Evolutionary conservation across 805 yeast genomes (phyloP), one percentile per base, ranked within the genome.

Genomic region (Kodamaea laetipori): DNA sequence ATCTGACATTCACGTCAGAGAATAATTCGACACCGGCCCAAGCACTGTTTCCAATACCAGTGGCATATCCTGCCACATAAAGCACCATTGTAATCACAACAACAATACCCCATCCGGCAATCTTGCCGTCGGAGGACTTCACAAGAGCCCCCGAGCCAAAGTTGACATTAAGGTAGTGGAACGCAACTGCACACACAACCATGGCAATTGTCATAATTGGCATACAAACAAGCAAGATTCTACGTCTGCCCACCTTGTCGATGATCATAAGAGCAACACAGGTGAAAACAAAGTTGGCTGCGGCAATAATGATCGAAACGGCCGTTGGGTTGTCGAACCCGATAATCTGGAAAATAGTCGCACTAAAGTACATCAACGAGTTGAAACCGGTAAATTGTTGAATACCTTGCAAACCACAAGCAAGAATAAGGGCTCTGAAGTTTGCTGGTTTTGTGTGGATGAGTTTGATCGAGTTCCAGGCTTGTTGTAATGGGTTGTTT

Each of bases 301-400:
- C 98, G 3, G 97, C 95, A 54, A 92, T 81, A 56, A 92, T 84
- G 55, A 92, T 80, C 1, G 97, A 90, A 11, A 92, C 97, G 1
- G 97, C 96, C n/a, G 96, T 86, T 7, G 98, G 78, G 61, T 90
- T 81, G 49, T 79, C 58, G 61, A 90, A 92, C 2, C 98, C 99
- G 42, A 90, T 88, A 33, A 90, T 81, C 64, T 90, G 83, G 60
- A 94, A 94, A 53, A 94, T 85, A 1, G 97, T 90, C 26, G 95
- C 82, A 38, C 95, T 85, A 66, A 90, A 92, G 71, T 94, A 92
- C 96, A 92, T 87, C 56, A 92, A 77, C 5, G 97, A 88, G 69
- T 92, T 94, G 80, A 92, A 92, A 52, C 98, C 98, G 12, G 96
- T 86, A 56, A 92, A 89, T 68, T 92, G 99, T 71, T 92, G 98